A percentile compares a stretch with the other conserved stretches of the same genome.
Evolutionary conservation across 805 yeast species (phyloP).

Genomic region (Ogataea parapolymorpha): DNA sequence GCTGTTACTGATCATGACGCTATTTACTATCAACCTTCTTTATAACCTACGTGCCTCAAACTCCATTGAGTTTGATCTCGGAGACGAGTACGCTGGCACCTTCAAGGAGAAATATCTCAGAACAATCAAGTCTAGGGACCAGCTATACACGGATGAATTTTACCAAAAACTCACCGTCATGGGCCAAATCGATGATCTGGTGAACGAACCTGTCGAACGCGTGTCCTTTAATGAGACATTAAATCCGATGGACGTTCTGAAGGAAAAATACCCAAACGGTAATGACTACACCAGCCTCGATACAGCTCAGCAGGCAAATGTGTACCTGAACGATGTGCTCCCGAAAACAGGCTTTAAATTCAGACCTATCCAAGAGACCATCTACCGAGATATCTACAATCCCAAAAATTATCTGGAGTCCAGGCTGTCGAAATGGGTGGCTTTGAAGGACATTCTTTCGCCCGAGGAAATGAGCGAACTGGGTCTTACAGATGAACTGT

Average conservation of each 20-base stretch:
- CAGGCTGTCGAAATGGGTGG: conserved; percentile 28
- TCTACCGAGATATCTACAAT: conserved; percentile 31
- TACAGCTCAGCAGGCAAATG: conserved; percentile 14
- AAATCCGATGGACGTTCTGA: conserved; percentile 23
- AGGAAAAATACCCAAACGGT: conserved; percentile 15
- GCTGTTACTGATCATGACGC: conserved; percentile 9
- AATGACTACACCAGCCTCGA: conserved; percentile 15
- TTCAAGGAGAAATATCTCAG: conserved; percentile 29
- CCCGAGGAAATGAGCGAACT: conserved; percentile 22
- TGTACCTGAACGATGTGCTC: conserved; percentile 20
- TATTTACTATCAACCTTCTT: conserved; percentile 14
- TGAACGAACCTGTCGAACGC: conserved; percentile 29
- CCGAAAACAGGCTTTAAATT: conserved; percentile 24
- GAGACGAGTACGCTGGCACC: conserved; percentile 29
- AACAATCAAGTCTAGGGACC: conserved; percentile 20
- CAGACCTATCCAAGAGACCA: conserved; percentile 27
- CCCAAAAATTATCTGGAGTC: conserved; percentile 25
- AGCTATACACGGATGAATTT: conserved; percentile 27
- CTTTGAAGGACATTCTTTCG: conserved; percentile 24
- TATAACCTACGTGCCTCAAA: conserved; percentile 8
- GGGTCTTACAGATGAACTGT: conserved; percentile 23
- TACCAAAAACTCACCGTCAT: conserved; percentile 26
- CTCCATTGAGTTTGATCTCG: conserved; percentile 18
- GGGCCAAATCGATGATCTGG: conserved; percentile 29
- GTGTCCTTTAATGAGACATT: conserved; percentile 19